Conservation (phyloP, 2,329 filamentous ascomycete species). For the Stachybotrys elegans region DNA sequence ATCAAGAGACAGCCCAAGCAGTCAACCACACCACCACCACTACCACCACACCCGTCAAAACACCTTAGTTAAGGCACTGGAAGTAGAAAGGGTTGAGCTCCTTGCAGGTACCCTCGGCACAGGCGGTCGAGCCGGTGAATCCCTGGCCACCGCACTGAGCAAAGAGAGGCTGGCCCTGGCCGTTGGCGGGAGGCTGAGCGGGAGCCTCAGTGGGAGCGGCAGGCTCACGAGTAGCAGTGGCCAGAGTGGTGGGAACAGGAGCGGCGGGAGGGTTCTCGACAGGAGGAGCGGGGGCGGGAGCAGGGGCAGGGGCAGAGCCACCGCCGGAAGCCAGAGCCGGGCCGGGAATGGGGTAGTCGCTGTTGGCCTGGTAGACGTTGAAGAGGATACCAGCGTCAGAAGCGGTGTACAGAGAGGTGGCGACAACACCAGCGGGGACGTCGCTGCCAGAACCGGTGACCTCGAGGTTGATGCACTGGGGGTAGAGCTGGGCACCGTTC, state of each 20-base stretch:
- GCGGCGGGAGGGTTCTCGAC: neutral
- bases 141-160: slow-evolving; percentile 18
- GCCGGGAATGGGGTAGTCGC: slow-evolving; percentile 20
- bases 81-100: slow-evolving; percentile 19
- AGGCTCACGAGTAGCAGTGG: slow-evolving; percentile 1
- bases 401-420: slow-evolving; percentile 21
- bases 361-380: slow-evolving; percentile 22
- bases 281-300: neutral
- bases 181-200: slow-evolving; percentile 4
- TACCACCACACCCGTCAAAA: neutral
- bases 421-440: slow-evolving; percentile 24
- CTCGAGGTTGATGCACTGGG: slow-evolving; percentile 44
- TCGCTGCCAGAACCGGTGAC: slow-evolving; percentile 35
- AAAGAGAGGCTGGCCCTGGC: slow-evolving; percentile 11
- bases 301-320: neutral
- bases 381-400: slow-evolving; percentile 26
- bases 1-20: too few species aligned
- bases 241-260: slow-evolving; percentile 3
- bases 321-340: slow-evolving; percentile 13
- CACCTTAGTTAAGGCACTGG: slow-evolving; percentile 16
- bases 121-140: slow-evolving; percentile 20
- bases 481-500: slow-evolving; percentile 47
- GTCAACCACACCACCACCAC: too few species aligned
- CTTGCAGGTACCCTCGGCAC: slow-evolving; percentile 21
- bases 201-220: slow-evolving; percentile 2